These are phyloP conservation scores for Cetradonia linearis DNA, from an alignment of 495 filamentous ascomycete species.

Conservation along the genomic window DNA sequence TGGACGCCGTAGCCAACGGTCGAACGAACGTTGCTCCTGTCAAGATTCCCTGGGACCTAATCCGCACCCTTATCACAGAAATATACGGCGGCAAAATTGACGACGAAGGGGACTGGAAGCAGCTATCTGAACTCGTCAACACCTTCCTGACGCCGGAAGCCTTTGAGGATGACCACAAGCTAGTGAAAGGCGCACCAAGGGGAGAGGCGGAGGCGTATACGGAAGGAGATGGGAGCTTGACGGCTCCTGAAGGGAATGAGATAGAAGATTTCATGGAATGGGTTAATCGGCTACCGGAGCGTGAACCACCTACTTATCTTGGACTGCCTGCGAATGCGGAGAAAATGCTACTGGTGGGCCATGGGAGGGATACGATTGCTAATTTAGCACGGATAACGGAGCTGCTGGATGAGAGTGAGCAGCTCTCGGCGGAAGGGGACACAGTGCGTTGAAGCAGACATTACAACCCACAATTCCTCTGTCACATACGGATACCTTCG, in stretches of 20 bases:
- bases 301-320: constrained; percentile 94
- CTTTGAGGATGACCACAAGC: constrained; percentile 82
- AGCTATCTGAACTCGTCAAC: constrained; percentile 61
- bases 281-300: constrained; percentile 85
- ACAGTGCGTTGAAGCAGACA: neutral
- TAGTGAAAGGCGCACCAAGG: constrained; percentile 54
- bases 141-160: constrained; percentile 72
- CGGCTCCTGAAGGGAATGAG: constrained; percentile 66
- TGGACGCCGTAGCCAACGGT: constrained; percentile 67
- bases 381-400: constrained; percentile 75
- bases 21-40: constrained; percentile 85
- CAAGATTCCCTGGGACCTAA: constrained; percentile 96
- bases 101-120: constrained; percentile 71
- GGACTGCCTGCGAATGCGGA: constrained; percentile 93
- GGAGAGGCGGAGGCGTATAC: constrained; percentile 30
- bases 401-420: constrained; percentile 88
- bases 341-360: constrained; percentile 84
- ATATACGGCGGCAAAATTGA: constrained; percentile 98
- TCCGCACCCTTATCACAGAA: constrained; percentile 80
- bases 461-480: constrained; percentile 9
- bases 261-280: constrained; percentile 82
- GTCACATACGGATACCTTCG: neutral
- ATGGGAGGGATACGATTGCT: constrained; percentile 74
- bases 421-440: constrained; percentile 63
- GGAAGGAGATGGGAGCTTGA: constrained; percentile 52